Conservation (phyloP, 306 rosid genomes). For the Oxytropis ochrocephala region DNA sequence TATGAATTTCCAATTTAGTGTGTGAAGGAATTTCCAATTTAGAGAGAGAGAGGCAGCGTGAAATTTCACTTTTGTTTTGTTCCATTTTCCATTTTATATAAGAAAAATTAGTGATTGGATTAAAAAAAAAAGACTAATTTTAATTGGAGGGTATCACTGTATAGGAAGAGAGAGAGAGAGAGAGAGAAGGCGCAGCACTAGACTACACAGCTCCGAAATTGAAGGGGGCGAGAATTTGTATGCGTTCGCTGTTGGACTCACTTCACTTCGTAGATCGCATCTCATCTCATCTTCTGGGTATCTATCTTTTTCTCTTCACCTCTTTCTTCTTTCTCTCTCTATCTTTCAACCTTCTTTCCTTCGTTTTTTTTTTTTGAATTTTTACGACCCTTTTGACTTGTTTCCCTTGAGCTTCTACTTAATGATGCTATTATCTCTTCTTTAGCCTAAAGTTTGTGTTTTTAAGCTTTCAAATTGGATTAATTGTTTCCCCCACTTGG, state of each 20-base stretch:
- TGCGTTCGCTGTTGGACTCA: background rate
- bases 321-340: background rate
- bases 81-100: background rate
- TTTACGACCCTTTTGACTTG: slow-evolving; percentile 19
- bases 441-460: slow-evolving; percentile 12
- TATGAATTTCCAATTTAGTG: too few species aligned
- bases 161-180: background rate
- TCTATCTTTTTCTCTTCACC: background rate
- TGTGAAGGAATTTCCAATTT: background rate
- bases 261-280: slow-evolving; percentile 30
- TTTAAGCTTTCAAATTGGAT: background rate
- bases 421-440: background rate
- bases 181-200: background rate
- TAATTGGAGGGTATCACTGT: slow-evolving; percentile 24
- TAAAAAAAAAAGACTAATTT: background rate
- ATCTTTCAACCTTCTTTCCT: background rate
- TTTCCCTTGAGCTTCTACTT: background rate
- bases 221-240: slow-evolving; percentile 24
- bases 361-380: background rate
- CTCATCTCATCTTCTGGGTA: background rate
- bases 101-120: background rate
- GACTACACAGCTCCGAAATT: slow-evolving; percentile 33
- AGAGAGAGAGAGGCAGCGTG: background rate
- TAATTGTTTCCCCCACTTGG: background rate
- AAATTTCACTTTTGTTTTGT: background rate